These are phyloP conservation scores for Porcisia deanei DNA, from an alignment of 208 protist species.

Conservation along the genomic window DNA sequence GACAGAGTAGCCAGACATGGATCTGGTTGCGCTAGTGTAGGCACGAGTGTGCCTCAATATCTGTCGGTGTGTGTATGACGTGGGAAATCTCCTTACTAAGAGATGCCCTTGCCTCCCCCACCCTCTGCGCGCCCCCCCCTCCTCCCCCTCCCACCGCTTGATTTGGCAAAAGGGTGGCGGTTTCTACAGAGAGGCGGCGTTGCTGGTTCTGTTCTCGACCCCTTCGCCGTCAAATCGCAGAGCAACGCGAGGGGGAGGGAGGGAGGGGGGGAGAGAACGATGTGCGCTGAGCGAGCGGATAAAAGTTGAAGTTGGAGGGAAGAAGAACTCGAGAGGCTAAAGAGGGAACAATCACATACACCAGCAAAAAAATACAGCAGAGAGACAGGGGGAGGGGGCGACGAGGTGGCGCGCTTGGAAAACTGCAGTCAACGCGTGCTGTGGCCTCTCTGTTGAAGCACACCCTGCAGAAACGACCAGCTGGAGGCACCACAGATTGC, in stretches of 20 bases:
- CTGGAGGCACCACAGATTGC: background rate
- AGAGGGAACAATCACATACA: background rate
- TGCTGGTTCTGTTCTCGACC: background rate
- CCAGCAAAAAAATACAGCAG: background rate
- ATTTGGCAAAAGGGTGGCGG: background rate
- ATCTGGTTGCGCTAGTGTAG: background rate
- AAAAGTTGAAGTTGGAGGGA: background rate
- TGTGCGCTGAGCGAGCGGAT: background rate
- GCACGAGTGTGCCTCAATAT: background rate
- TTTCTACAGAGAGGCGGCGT: background rate
- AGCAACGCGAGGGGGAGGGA: background rate
- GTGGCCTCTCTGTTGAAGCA: background rate
- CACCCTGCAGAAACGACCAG: background rate
- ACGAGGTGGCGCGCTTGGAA: background rate
- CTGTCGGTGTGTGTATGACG: background rate
- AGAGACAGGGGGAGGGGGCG: background rate
- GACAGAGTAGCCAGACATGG: slow-evolving; percentile 1
- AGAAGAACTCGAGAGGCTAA: background rate
- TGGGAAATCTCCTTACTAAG: background rate
- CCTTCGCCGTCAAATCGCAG: background rate
- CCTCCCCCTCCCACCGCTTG: background rate
- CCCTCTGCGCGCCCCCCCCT: no score
- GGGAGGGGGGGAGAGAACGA: background rate
- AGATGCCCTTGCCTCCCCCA: background rate
- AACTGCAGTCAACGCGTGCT: background rate